phyloP scores from a whole-genome alignment of 106 monocot genomes.

The Chionographis japonica region DNA sequence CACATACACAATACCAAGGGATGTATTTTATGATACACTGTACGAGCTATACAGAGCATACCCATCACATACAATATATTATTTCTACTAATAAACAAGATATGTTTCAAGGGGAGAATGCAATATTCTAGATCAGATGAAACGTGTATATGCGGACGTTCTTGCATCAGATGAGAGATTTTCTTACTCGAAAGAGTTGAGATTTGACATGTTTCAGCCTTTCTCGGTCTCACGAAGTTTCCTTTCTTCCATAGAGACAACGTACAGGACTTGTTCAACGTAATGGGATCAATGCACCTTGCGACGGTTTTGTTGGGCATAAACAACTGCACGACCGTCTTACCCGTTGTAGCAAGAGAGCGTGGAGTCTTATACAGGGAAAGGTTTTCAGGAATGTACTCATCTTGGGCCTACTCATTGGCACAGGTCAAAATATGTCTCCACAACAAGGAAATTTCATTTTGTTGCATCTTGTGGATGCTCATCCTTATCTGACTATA shows the following conservation, averaged over 20 bases:
- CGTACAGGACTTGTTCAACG: neutral
- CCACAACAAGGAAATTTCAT: neutral
- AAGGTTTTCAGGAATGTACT: slow-evolving; percentile 5
- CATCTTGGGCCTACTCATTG: neutral
- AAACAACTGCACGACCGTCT: neutral
- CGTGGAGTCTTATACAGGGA: neutral
- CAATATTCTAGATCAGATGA: too few relatives aligned
- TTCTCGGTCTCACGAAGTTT: neutral
- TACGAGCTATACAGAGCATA: too few relatives aligned
- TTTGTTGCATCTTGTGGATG: neutral
- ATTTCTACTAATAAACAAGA: too few relatives aligned
- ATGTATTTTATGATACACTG: too few relatives aligned
- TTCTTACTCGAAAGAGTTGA: neutral
- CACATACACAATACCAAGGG: too few relatives aligned
- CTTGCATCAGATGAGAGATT: neutral
- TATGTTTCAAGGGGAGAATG: too few relatives aligned
- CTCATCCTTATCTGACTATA: neutral
- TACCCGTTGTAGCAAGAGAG: neutral
- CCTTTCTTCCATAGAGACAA: neutral
- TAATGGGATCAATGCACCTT: neutral
- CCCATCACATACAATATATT: too few relatives aligned
- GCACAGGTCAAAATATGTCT: neutral
- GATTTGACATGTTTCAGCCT: too few relatives aligned
- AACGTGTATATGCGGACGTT: neutral
- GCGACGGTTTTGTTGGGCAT: neutral